Base-by-base conservation (phyloP, 495 filamentous ascomycete species). In the Neurospora tetraspora region DNA sequence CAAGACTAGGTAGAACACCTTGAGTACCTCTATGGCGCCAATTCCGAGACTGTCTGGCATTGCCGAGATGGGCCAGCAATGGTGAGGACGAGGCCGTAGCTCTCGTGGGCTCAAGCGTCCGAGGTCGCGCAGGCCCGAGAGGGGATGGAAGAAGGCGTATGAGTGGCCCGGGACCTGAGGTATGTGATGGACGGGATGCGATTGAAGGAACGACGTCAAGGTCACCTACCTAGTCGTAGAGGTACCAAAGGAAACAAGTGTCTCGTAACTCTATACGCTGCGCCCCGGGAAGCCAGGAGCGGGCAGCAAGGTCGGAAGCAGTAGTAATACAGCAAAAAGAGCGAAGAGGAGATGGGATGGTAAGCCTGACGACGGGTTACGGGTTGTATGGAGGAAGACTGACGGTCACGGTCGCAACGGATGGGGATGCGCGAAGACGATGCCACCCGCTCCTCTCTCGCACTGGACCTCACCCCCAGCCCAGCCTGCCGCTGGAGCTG, bases 231-330 rank as follows among this genome's bases (percentile, higher is more conserved):
- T 65, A 65, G 34, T 65, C 53, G 53, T 31, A 59, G 70, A 7
- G 38, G 72, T 77, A 78, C 40, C 79, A 76, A 77, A 75, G 34
- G 70, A 72, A 59, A 74, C 71, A 77, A 65, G 27, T 65, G 27
- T 65, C 53, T 65, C 53, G 53, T 65, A 27, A 78, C 65, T 77
- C 45, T 81, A 77, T 78, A 81, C 73, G 75, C 70, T 77, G 81
- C 81, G 78, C 73, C 81, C 80, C 80, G 80, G 80, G 77, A 53
- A 75, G 59, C 79, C 80, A 80, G 80, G 81, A 77, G 79, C 76
- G 81, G 76, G 79, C 76, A 79, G 76, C 75, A 79, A 78, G 76
- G 68, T 71, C 71, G 70, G 68, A 69, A 72, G 70, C 71, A 77
- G 71, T 75, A 77, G 73, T 76, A 75, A 74, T 80, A 78, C 77